A percentile compares a stretch with the other conserved stretches of the same genome.
Conservation (phyloP, 805 yeast genomes). For the Cyberlindnera mississippiensis region DNA sequence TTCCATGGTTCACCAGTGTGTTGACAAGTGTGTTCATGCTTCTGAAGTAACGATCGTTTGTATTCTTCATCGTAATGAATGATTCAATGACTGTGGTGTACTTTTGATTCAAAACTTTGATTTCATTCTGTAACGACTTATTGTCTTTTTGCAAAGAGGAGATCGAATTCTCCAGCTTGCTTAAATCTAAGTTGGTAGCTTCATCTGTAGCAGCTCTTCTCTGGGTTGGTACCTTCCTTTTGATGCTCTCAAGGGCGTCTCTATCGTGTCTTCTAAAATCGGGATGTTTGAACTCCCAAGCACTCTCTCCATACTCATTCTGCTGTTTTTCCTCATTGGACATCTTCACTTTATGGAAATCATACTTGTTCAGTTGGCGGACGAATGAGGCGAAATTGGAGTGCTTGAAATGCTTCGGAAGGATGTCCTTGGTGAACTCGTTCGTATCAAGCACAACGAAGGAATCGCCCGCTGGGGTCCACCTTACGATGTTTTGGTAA, state of each 20-base stretch:
- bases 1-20: conserved; percentile 53
- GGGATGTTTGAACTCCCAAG: conserved; percentile 96
- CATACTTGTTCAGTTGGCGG: conserved; percentile 92
- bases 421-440: conserved; percentile 81
- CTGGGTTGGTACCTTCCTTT: conserved; percentile 68
- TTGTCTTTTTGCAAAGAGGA: conserved; percentile 27
- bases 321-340: conserved; percentile 56
- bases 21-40: conserved; percentile 48
- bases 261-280: conserved; percentile 73
- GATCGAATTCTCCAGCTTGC: conserved; percentile 20
- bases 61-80: conserved; percentile 49
- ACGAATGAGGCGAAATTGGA: conserved; percentile 93
- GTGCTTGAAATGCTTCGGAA: conserved; percentile 93
- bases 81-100: conserved; percentile 64
- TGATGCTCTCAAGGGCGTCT: conserved; percentile 81
- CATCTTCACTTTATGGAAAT: conserved; percentile 90
- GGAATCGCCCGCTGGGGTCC: conserved; percentile 84
- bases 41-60: conserved; percentile 52
- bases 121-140: conserved; percentile 32
- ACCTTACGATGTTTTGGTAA: conserved; percentile 72
- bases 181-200: conserved; percentile 20
- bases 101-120: conserved; percentile 46
- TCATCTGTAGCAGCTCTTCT: conserved; percentile 37
- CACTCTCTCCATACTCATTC: conserved; percentile 63
- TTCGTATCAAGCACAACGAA: conserved; percentile 88